Evolutionary conservation across 208 protist genomes (phyloP).

Genomic region (Trypanosoma scelopori): DNA sequence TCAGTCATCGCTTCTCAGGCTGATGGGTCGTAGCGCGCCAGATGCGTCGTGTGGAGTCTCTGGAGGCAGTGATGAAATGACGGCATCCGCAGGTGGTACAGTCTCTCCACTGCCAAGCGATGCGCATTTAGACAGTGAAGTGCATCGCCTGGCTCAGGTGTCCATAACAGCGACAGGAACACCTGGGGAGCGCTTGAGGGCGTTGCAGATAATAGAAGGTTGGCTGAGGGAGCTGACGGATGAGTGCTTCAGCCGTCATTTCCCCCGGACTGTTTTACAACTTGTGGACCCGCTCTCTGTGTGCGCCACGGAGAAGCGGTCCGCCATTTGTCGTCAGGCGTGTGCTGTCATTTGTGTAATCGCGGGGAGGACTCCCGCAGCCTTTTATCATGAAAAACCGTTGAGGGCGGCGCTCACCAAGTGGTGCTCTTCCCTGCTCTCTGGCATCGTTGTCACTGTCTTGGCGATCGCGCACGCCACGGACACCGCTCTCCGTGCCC

Average conservation of each 20-base stretch:
- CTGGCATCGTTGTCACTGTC: constrained; percentile 82
- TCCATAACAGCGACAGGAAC: constrained; percentile 11
- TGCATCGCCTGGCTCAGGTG: constrained; percentile 15
- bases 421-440: constrained; percentile 57
- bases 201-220: constrained; percentile 49
- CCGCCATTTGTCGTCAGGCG: constrained; percentile 68
- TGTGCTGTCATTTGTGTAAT: constrained; percentile 55
- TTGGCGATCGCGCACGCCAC: constrained; percentile 70
- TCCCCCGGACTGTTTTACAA: constrained; percentile 21
- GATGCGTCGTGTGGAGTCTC: not conserved
- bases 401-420: constrained; percentile 27
- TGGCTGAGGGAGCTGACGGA: constrained; percentile 48
- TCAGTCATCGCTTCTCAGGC: constrained; percentile 41
- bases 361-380: constrained; percentile 36
- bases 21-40: constrained; percentile 39
- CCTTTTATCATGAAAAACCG: constrained; percentile 18
- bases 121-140: constrained; percentile 8
- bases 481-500: constrained; percentile 54
- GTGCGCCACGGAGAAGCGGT: constrained; percentile 69
- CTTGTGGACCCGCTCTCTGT: constrained; percentile 39
- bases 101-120: constrained; percentile 5
- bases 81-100: not conserved
- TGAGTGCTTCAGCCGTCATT: constrained; percentile 33
- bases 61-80: not conserved
- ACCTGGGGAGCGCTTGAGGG: constrained; percentile 37